These are phyloP conservation scores for Gossypium arboreum DNA, from an alignment of 345 rosid species.

Conservation along the genomic window DNA sequence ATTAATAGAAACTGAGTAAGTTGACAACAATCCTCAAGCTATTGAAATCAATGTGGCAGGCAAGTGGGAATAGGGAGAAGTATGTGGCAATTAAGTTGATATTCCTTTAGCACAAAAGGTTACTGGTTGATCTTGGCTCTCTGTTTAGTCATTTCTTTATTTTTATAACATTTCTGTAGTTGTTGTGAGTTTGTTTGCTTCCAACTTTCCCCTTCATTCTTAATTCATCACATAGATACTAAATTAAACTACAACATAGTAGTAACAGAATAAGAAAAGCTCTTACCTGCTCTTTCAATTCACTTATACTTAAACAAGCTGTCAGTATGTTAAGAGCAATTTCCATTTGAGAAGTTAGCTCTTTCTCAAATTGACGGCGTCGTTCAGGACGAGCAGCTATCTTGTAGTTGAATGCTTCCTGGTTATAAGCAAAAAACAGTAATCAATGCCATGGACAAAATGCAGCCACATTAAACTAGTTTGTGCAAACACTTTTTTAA, in stretches of 20 bases:
- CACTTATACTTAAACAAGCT: slow-evolving; percentile 71
- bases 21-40: background rate
- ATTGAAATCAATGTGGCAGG: background rate
- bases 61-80: background rate
- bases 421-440: slow-evolving; percentile 22
- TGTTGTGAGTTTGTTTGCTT: background rate
- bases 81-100: background rate
- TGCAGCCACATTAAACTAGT: slow-evolving; percentile 12
- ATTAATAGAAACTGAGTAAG: background rate
- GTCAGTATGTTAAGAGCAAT: slow-evolving; percentile 72
- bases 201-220: background rate
- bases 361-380: slow-evolving; percentile 88
- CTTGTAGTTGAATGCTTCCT: slow-evolving; percentile 96
- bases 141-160: background rate
- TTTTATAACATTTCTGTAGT: background rate
- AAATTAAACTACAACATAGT: background rate
- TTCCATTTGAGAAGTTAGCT: slow-evolving; percentile 84
- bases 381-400: slow-evolving; percentile 99
- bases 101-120: background rate
- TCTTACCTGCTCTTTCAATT: slow-evolving; percentile 87
- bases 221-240: background rate
- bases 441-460: background rate
- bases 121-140: background rate
- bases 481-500: slow-evolving; percentile 9
- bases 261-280: slow-evolving; percentile 19